Conservation (phyloP, 495 filamentous ascomycete genomes). For the Penicillium arizonense region DNA sequence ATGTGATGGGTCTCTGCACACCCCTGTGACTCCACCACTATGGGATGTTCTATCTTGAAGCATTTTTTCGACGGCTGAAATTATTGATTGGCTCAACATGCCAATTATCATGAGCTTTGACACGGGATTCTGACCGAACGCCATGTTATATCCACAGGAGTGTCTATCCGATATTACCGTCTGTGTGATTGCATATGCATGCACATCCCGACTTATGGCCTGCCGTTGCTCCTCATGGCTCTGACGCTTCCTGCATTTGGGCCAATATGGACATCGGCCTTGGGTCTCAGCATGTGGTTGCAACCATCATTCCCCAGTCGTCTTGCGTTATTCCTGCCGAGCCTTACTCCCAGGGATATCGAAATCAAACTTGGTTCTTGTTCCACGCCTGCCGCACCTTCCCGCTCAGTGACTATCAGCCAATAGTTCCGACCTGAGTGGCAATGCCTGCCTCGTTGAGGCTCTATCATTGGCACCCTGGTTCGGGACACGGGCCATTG, state of each 20-base stretch:
- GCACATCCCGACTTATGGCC: conserved; percentile 11
- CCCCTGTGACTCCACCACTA: conserved; percentile 21
- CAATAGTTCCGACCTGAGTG: conserved; percentile 25
- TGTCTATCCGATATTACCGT: conserved; percentile 17
- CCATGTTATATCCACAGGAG: conserved; percentile 8
- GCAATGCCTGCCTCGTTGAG: conserved; percentile 28
- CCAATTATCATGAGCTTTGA: conserved; percentile 19
- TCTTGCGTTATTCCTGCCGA: conserved; percentile 12
- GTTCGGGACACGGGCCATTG: conserved; percentile 24
- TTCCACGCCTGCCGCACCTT: conserved; percentile 25
- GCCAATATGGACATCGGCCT: conserved; percentile 15
- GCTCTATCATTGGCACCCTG: conserved; percentile 37
- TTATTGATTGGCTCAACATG: conserved; percentile 21
- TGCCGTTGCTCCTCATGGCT: conserved; percentile 8
- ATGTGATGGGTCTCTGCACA: conserved; percentile 20
- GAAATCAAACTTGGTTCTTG: conserved; percentile 16
- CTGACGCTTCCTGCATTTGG: conserved; percentile 16
- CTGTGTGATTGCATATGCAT: conserved; percentile 27
- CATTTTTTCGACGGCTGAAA: conserved; percentile 9
- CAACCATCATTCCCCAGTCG: conserved; percentile 16
- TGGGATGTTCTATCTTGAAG: conserved; percentile 10
- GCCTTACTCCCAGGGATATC: conserved; percentile 19
- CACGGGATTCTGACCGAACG: conserved; percentile 14
- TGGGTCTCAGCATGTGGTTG: conserved; percentile 26
- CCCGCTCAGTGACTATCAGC: conserved; percentile 23